A percentile compares a stretch with the other conserved stretches of the same genome.
Conservation (phyloP, 179 eudicot species). For the Amaranthus tricolor region DNA sequence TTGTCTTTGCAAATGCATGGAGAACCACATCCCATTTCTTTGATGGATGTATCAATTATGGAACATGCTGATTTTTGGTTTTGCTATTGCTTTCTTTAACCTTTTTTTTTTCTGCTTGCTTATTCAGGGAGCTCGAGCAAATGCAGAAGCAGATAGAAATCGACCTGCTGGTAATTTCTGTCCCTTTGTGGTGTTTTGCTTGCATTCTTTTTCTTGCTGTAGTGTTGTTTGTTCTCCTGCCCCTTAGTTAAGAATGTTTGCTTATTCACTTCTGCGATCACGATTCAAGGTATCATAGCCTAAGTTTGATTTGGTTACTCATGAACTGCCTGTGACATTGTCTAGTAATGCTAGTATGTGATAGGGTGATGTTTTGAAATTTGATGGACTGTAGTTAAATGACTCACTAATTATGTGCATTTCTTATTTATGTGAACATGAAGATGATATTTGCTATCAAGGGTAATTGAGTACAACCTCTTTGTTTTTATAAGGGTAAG, state of each 20-base stretch:
- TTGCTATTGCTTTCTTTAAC: background rate
- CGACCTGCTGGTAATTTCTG: slow-evolving; percentile 36
- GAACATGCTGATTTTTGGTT: background rate
- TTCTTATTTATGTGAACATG: too few species aligned
- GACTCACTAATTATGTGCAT: too few species aligned
- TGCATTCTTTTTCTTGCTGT: background rate
- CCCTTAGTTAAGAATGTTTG: background rate
- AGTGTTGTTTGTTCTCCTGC: background rate
- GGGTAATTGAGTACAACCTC: too few species aligned
- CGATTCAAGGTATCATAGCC: background rate
- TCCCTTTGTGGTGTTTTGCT: slow-evolving; percentile 3
- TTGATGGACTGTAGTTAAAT: too few species aligned
- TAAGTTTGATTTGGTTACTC: background rate
- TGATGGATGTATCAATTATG: background rate
- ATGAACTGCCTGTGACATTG: background rate
- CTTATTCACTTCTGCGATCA: background rate
- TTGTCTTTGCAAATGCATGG: background rate
- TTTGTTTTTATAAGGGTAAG: too few species aligned
- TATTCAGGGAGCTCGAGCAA: slow-evolving; percentile 36
- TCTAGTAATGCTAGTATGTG: background rate
- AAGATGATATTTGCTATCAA: too few species aligned
- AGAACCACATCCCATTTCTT: background rate
- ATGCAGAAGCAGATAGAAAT: slow-evolving; percentile 40
- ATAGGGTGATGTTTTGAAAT: background rate
- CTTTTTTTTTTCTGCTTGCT: slow-evolving; percentile 5